phyloP scores from a whole-genome alignment of 352 stramenopile genomes.

The Phytophthora boehmeriae region DNA sequence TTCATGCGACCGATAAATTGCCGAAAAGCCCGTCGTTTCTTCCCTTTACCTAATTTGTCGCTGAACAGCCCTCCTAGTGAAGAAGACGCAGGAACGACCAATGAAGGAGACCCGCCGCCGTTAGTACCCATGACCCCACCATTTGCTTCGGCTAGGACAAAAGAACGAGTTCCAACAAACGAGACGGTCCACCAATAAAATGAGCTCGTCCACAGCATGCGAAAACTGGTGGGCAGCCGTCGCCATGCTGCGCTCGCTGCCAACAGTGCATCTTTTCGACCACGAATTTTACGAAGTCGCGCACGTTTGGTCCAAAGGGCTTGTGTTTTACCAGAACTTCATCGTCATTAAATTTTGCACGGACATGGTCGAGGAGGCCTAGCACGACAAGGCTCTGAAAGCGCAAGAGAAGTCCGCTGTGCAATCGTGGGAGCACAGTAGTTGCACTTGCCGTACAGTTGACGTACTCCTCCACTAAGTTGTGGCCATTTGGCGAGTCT shows the following conservation, averaged over 20 bases:
- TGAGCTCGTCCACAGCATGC: constrained; percentile 57
- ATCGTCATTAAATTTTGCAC: constrained; percentile 47
- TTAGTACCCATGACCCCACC: constrained; percentile 33
- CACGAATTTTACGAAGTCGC: constrained; percentile 60
- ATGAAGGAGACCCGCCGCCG: constrained; percentile 18
- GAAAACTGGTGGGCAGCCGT: constrained; percentile 55
- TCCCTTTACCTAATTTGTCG: constrained; percentile 62
- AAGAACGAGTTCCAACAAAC: constrained; percentile 64
- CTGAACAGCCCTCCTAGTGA: constrained; percentile 57
- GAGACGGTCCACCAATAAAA: constrained; percentile 56
- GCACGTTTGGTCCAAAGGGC: constrained; percentile 57
- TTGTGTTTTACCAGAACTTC: constrained; percentile 54
- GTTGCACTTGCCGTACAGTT: constrained; percentile 40
- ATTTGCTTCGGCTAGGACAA: constrained; percentile 54
- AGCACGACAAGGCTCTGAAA: constrained; percentile 66
- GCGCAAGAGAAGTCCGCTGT: constrained; percentile 50
- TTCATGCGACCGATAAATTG: constrained; percentile 59
- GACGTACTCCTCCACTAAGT: constrained; percentile 58
- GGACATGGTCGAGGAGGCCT: constrained; percentile 58
- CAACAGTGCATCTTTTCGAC: constrained; percentile 71
- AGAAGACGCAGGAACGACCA: constrained; percentile 20
- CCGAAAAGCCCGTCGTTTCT: constrained; percentile 52
- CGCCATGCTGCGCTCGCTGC: constrained; percentile 70
- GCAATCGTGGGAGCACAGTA: constrained; percentile 44
- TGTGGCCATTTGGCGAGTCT: constrained; percentile 47